Conservation (phyloP, 1,139 yeast genomes). For the Taphrina betulina region DNA sequence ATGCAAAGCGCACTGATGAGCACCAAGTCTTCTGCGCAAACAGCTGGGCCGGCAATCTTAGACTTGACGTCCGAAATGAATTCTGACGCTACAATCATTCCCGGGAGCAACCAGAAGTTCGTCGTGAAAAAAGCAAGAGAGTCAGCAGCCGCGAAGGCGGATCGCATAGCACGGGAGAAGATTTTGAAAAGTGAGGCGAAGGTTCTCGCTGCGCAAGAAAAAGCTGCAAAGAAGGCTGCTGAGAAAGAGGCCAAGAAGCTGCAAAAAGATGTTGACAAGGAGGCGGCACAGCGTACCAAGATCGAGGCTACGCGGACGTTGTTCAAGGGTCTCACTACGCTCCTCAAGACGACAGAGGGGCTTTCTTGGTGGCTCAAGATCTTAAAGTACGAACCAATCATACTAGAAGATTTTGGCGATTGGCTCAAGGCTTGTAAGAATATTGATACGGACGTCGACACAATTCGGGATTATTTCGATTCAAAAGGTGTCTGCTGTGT, state of each 20-base stretch:
- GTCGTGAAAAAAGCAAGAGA: too few relatives aligned
- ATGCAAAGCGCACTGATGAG: neutral
- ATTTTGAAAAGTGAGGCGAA: neutral
- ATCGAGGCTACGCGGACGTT: neutral
- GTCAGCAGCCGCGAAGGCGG: neutral
- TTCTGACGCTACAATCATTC: neutral
- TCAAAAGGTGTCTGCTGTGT: slow-evolving; percentile 36
- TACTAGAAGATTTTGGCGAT: slow-evolving; percentile 37
- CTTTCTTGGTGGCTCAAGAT: slow-evolving; percentile 38
- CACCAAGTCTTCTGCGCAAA: neutral
- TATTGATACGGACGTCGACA: slow-evolving; percentile 28
- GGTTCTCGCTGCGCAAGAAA: neutral
- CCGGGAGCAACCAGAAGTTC: too few relatives aligned
- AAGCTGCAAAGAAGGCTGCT: slow-evolving; percentile 7
- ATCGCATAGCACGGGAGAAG: neutral
- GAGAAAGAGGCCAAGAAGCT: neutral
- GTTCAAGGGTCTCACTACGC: slow-evolving; percentile 7
- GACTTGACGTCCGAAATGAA: neutral
- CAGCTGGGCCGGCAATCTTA: neutral
- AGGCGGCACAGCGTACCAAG: neutral
- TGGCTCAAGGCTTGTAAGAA: slow-evolving; percentile 30
- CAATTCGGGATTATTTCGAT: slow-evolving; percentile 38
- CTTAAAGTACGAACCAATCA: slow-evolving; percentile 38
- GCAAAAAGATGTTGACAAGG: neutral
- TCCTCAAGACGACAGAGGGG: slow-evolving; percentile 31